A percentile compares a stretch with the other conserved stretches of the same genome.
These are phyloP conservation scores for Flagelloscypha sp. DNA, from an alignment of 768 basidiomycete species.

Conservation along the genomic window DNA sequence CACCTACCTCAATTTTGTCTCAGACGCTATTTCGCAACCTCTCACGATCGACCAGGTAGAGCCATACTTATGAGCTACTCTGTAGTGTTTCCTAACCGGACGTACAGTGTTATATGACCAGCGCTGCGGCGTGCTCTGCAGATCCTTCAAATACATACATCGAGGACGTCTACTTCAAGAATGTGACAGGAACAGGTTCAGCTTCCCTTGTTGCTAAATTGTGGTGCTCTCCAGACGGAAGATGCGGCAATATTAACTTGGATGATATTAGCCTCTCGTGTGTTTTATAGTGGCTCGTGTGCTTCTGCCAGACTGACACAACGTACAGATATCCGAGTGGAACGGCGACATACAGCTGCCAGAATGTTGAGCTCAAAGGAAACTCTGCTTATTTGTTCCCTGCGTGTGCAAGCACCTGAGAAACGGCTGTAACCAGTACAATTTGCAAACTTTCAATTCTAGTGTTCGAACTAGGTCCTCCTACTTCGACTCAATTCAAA, in stretches of 20 bases:
- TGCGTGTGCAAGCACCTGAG: constrained; percentile 14
- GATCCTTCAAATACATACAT: constrained; percentile 50
- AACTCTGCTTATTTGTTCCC: constrained; percentile 37
- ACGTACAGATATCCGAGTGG: constrained; percentile 29
- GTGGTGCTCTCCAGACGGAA: constrained; percentile 46
- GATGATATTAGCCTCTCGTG: constrained; percentile 38
- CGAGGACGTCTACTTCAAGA: constrained; percentile 48
- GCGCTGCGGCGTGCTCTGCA: constrained; percentile 37
- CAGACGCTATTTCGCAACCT: constrained; percentile 49
- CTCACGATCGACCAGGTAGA: constrained; percentile 48
- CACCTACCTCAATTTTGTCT: constrained; percentile 43
- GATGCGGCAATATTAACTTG: constrained; percentile 42
- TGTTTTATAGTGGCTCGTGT: constrained; percentile 12
- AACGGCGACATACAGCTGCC: constrained; percentile 40
- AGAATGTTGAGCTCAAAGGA: constrained; percentile 43
- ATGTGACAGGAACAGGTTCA: constrained; percentile 50
- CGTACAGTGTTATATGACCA: constrained; percentile 39
- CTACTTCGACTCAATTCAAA: too few species aligned
- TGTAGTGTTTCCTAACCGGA: constrained; percentile 1
- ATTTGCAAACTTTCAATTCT: too few species aligned
- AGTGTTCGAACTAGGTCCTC: too few species aligned
- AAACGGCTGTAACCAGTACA: too few species aligned
- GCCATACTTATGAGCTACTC: neutral
- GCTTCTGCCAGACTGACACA: neutral
- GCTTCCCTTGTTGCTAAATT: constrained; percentile 45